These are phyloP conservation scores for Vigna angularis DNA, from an alignment of 306 rosid genomes.

Conservation along the genomic window DNA sequence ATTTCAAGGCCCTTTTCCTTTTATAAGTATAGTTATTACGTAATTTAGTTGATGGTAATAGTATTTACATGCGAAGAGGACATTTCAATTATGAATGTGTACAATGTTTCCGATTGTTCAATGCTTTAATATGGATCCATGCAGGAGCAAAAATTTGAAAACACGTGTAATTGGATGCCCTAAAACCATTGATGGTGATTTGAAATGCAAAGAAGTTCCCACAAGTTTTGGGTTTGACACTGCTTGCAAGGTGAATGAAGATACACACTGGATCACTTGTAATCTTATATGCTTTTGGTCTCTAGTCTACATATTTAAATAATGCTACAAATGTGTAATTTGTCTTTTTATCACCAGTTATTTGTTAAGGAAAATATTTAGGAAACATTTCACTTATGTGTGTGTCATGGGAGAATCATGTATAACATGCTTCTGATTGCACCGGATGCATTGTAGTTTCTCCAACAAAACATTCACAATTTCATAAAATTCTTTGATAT, in stretches of 20 bases:
- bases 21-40: not conserved
- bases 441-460: slow-evolving; percentile 23
- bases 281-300: slow-evolving; percentile 23
- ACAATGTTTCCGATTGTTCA: not conserved
- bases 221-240: slow-evolving; percentile 97
- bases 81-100: not conserved
- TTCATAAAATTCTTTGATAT: not conserved
- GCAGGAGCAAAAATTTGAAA: slow-evolving; percentile 82
- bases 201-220: slow-evolving; percentile 98
- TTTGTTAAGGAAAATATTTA: slow-evolving; percentile 20
- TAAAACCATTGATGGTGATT: slow-evolving; percentile 96
- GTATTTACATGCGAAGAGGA: slow-evolving; percentile 4
- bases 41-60: not conserved
- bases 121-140: slow-evolving; percentile 32
- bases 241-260: slow-evolving; percentile 88
- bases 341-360: not conserved
- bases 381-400: slow-evolving; percentile 11
- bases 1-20: not conserved
- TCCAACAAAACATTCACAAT: slow-evolving; percentile 5
- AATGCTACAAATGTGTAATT: slow-evolving; percentile 7
- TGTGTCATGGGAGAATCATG: slow-evolving; percentile 8
- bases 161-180: slow-evolving; percentile 94
- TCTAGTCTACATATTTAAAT: not conserved
- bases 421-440: slow-evolving; percentile 18
- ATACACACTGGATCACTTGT: slow-evolving; percentile 20